These are phyloP conservation scores for Byssochlamys sp. DNA, from an alignment of 2,329 filamentous ascomycete species.

Conservation along the genomic window DNA sequence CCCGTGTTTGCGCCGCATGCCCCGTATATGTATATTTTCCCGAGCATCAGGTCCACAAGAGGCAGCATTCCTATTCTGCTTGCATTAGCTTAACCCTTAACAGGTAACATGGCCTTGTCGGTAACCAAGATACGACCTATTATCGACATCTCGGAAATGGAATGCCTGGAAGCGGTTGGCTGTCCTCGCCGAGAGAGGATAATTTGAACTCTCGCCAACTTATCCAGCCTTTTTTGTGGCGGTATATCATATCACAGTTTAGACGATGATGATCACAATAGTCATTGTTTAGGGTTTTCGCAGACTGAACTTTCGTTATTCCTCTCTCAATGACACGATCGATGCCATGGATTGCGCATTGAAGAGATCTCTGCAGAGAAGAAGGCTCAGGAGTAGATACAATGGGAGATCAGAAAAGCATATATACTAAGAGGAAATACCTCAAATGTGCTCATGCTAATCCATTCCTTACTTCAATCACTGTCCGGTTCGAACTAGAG, in stretches of 20 bases:
- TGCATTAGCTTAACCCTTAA: background rate
- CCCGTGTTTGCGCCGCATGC: background rate
- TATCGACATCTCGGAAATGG: background rate
- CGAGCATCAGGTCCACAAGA: background rate
- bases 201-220: background rate
- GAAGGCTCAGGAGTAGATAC: background rate
- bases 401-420: background rate
- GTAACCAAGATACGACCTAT: background rate
- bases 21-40: background rate
- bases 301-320: background rate
- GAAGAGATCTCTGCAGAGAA: background rate
- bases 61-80: background rate
- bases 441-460: constrained; percentile 3
- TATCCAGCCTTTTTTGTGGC: background rate
- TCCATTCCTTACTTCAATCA: background rate
- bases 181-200: background rate
- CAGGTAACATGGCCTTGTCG: background rate
- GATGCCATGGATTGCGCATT: background rate
- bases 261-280: background rate
- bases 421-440: constrained; percentile 2
- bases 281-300: background rate
- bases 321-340: background rate
- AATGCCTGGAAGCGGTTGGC: background rate
- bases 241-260: background rate
- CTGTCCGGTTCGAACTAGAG: background rate